Evolutionary conservation across 1,284 basidiomycete species (phyloP).

Genomic region (Hemileia vastatrix): DNA sequence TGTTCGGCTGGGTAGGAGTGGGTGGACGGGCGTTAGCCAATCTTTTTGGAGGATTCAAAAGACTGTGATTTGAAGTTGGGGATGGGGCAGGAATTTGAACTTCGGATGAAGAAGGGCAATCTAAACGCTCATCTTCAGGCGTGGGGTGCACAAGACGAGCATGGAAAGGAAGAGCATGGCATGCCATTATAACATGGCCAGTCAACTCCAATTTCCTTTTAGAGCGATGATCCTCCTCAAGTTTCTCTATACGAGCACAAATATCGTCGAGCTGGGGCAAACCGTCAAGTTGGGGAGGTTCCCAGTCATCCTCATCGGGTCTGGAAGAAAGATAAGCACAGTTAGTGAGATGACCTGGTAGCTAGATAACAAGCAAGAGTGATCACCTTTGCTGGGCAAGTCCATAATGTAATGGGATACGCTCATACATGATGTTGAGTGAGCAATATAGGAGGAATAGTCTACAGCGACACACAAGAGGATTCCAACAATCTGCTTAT

Average conservation of each 20-base stretch:
- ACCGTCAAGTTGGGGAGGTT: conserved; percentile 20
- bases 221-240: conserved; percentile 21
- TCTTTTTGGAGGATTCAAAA: no score
- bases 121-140: not conserved
- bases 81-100: not conserved
- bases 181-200: conserved; percentile 24
- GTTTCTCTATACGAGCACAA: not conserved
- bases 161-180: conserved; percentile 22
- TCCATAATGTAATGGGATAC: conserved; percentile 15
- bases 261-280: conserved; percentile 19
- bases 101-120: not conserved
- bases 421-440: conserved; percentile 14
- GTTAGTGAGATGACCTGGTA: not conserved
- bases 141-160: conserved; percentile 9
- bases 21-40: not conserved
- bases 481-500: no score
- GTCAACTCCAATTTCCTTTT: conserved; percentile 19
- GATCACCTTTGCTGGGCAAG: conserved; percentile 19
- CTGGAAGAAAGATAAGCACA: not conserved
- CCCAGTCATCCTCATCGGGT: conserved; percentile 23
- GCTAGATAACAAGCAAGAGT: not conserved
- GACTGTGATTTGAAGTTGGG: no score
- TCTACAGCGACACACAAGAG: no score
- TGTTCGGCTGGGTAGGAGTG: not conserved
- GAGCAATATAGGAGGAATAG: no score